Conservation (phyloP, 306 rosid genomes). For the Inga oerstediana region DNA sequence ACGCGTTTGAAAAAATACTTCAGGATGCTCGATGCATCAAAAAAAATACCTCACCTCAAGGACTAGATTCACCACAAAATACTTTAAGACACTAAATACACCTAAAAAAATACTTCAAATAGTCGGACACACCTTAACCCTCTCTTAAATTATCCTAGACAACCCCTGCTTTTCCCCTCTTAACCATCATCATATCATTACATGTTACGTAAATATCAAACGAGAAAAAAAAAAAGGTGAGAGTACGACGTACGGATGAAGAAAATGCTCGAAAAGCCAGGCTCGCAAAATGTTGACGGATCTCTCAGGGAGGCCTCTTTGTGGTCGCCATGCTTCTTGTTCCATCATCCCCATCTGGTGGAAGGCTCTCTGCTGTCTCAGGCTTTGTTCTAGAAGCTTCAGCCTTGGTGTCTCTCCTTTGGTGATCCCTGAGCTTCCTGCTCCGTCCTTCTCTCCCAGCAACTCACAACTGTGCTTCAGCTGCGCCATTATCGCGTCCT, state of each 20-base stretch:
- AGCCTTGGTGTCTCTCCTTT: conserved; percentile 97
- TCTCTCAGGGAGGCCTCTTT: conserved; percentile 94
- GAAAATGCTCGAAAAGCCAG: conserved; percentile 99
- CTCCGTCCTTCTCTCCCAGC: conserved; percentile 90
- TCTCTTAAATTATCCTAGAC: conserved; percentile 12
- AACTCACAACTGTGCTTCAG: conserved; percentile 76
- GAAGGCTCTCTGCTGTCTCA: conserved; percentile 90
- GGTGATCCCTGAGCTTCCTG: conserved; percentile 70
- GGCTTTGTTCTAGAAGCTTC: conserved; percentile 78
- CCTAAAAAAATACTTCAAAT: too few relatives aligned
- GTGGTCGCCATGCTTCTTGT: conserved; percentile 99
- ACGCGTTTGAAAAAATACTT: too few relatives aligned
- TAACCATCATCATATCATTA: neutral
- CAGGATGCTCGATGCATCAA: too few relatives aligned
- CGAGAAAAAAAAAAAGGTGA: neutral
- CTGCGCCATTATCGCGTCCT: conserved; percentile 71
- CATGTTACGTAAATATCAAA: neutral
- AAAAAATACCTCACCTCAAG: too few relatives aligned
- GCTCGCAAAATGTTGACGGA: conserved; percentile 96
- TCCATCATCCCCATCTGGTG: conserved; percentile 99
- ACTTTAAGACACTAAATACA: too few relatives aligned
- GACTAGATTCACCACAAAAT: too few relatives aligned
- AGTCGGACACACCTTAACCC: too few relatives aligned
- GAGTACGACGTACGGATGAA: conserved; percentile 79
- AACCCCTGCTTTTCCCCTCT: conserved; percentile 15